Base-by-base conservation (phyloP, 257 asterid genomes). In the Thymus quinquecostatus region DNA sequence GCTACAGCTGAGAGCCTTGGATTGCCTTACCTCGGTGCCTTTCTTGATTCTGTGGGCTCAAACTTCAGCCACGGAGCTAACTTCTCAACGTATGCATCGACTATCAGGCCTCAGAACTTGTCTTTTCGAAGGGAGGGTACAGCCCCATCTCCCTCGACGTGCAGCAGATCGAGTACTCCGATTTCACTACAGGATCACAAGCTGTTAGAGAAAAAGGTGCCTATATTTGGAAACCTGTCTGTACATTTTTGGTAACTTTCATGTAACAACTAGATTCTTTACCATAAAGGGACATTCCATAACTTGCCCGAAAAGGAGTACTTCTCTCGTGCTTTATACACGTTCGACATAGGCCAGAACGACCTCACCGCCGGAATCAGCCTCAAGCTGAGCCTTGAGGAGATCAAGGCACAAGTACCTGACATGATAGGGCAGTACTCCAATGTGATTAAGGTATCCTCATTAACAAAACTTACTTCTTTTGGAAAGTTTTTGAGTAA, bases 21-120 rank as follows among this genome's bases (percentile, higher is more conserved):
- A 60, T 54, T 84, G 72, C 91, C 92, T 29, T 80, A 83, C 72
- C 86, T 89, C 8, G 81, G 80, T 60, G 89, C 97, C 4, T 91
- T 69, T 76, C 96, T 92, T 49, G 98, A 92, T 77, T 84, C 96
- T 34, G 73, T 89, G 48, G 97, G 97, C 66, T 81, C 96, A 8
- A 87, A 89, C 77, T 89, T 92, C 73, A 89, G 89, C 78, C 89
- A 87, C 71, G 96, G 96, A 69, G 94, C 92, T 70, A 92, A 92
- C 70, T 92, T 89, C 55, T 96, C 98, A 2, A 86, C 96, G 3
- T 89, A 87, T 12, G 96, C 94, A 47, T 89, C 98, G 6, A 87
- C 98, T 2, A 86, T 92, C 64, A 83, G 96, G 77, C 92, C 91
- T 72, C 96, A 80, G 50, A 92, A 92, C 59, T 78, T 88, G 8